phyloP scores from a whole-genome alignment of 352 stramenopile species.

The Hyaloperonospora brassicae region DNA sequence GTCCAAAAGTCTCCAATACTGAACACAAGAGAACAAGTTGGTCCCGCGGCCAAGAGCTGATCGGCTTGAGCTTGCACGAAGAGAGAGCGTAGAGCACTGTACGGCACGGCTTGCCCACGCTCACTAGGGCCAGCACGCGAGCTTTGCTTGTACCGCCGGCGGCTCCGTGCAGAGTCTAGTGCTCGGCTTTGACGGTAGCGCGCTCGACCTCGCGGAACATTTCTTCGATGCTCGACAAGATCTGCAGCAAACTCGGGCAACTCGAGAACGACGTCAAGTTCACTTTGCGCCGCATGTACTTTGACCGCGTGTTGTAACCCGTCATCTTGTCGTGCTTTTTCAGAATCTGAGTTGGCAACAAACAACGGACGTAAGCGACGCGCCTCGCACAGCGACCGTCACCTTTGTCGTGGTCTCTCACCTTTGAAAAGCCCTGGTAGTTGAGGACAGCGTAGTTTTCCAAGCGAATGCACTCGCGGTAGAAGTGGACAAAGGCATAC shows the following conservation, averaged over 20 bases:
- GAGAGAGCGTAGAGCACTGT: too few relatives aligned
- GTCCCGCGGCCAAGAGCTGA: too few relatives aligned
- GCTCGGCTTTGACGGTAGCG: conserved; percentile 39
- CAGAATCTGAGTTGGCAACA: conserved; percentile 38
- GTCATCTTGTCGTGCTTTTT: conserved; percentile 85
- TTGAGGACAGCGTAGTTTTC: conserved; percentile 83
- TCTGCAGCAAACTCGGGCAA: conserved; percentile 63
- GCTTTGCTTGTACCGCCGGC: conserved; percentile 6
- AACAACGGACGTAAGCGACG: background rate
- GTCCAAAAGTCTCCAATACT: too few relatives aligned
- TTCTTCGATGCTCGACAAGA: conserved; percentile 68
- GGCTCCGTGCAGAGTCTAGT: conserved; percentile 48
- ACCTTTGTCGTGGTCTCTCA: conserved; percentile 6
- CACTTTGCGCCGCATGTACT: conserved; percentile 80
- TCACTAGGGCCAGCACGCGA: conserved; percentile 6
- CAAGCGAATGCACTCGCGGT: conserved; percentile 69
- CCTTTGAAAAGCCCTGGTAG: conserved; percentile 82
- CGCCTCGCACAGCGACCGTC: too few relatives aligned
- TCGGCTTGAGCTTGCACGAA: too few relatives aligned
- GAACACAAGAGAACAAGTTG: too few relatives aligned
- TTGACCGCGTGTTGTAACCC: conserved; percentile 75
- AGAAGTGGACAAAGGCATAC: conserved; percentile 79
- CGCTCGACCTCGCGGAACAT: conserved; percentile 74
- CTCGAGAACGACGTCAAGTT: conserved; percentile 74
- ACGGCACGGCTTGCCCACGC: too few relatives aligned